phyloP scores from a whole-genome alignment of 192 early-diverging fungal genomes.

The Rhizophagus sp. region DNA sequence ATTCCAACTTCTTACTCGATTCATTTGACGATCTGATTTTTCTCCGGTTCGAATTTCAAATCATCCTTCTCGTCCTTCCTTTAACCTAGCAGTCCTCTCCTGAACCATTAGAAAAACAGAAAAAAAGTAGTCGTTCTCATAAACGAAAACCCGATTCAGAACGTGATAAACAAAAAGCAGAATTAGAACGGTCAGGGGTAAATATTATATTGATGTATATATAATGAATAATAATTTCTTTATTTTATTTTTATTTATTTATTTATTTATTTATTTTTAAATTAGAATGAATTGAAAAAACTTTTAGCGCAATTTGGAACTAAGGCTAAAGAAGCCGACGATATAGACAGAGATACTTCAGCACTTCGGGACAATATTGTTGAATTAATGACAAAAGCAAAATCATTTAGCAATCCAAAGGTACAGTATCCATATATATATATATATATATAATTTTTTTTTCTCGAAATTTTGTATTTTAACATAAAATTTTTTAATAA shows the following conservation, averaged over 20 bases:
- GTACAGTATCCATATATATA: neutral
- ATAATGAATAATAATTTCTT: too few species aligned
- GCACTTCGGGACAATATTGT: neutral
- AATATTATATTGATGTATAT: neutral
- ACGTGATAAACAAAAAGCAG: conserved; percentile 8
- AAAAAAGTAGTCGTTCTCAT: neutral
- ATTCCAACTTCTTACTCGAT: too few species aligned
- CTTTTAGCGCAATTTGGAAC: conserved; percentile 12
- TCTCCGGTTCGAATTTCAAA: too few species aligned
- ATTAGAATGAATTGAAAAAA: conserved; percentile 4
- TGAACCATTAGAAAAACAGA: neutral
- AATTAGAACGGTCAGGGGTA: neutral
- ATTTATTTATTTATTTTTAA: neutral
- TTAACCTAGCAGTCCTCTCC: neutral
- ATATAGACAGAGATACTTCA: neutral
- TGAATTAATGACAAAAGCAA: neutral
- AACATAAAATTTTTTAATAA: too few species aligned
- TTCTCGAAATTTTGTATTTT: too few species aligned
- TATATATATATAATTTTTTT: too few species aligned
- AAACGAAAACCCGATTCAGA: neutral
- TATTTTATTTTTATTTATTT: too few species aligned
- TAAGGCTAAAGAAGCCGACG: conserved; percentile 9
- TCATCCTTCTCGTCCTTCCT: too few species aligned
- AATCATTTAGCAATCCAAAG: neutral
- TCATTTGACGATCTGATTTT: too few species aligned